Evolutionary conservation across 2,329 filamentous ascomycete species (phyloP).

Genomic region (Fusarium transvaalense): DNA sequence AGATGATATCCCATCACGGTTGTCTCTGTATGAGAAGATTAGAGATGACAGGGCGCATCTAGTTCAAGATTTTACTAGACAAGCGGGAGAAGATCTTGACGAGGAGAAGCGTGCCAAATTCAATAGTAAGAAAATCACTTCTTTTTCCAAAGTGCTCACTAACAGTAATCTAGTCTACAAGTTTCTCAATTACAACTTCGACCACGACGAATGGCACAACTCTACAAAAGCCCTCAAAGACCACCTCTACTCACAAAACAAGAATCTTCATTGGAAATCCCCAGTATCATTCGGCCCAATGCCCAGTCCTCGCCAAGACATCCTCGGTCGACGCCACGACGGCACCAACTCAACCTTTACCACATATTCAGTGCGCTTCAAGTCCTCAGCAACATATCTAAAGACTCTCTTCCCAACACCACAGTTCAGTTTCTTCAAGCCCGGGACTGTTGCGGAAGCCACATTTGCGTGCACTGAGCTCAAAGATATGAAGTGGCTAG

Average conservation of each 20-base stretch:
- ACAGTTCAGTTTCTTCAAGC: conserved; percentile 57
- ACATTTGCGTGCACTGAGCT: conserved; percentile 59
- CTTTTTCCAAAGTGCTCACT: background rate
- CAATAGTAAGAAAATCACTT: conserved; percentile 55
- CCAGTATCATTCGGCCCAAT: conserved; percentile 45
- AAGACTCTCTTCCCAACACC: conserved; percentile 61
- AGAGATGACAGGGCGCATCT: conserved; percentile 68
- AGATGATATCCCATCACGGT: conserved; percentile 64
- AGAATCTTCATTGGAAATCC: conserved; percentile 22
- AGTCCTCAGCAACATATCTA: conserved; percentile 62
- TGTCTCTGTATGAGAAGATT: conserved; percentile 70
- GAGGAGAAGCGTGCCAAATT: conserved; percentile 50
- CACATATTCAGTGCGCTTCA: conserved; percentile 63
- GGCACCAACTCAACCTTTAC: conserved; percentile 52
- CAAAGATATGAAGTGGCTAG: conserved; percentile 70
- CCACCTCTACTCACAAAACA: conserved; percentile 28
- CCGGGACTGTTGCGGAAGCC: conserved; percentile 59
- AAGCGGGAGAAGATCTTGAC: conserved; percentile 62
- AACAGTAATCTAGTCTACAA: conserved; percentile 8
- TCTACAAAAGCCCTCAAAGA: conserved; percentile 30
- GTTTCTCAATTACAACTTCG: conserved; percentile 37
- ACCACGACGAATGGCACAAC: conserved; percentile 41
- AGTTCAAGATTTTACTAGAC: conserved; percentile 70
- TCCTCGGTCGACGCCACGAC: background rate
- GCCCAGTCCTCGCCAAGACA: conserved; percentile 40